Evolutionary conservation across 768 basidiomycete species (phyloP), one percentile per base, ranked within the genome.

Genomic region (Dendrothele bispora): DNA sequence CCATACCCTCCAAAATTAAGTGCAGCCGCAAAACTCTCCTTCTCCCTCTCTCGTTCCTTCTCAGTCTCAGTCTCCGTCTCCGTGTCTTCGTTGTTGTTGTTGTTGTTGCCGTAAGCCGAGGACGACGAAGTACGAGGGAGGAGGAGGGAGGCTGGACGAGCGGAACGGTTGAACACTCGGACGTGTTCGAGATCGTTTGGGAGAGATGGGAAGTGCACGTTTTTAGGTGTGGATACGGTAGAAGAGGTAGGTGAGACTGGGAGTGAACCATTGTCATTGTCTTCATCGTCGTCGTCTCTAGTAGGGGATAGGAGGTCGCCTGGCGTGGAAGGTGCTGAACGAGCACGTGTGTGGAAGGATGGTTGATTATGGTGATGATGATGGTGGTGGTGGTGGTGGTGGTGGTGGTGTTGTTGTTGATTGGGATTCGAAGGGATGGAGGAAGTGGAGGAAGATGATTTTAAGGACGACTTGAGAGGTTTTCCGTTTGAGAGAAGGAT

Each of bases 401-500:
- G 53, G 41, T 55, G 54, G 35, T 46, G 46, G 48, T 49, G 32
- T 24, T 54, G 27, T 60, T 47, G 38, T 54, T 53, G 20, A 53
- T 63, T 62, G 42, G 57, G 55, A 46, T 66, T 61, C 57, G 67
- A 69, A 35, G 70, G 63, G 43, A 80, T 77, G 55, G 68, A 70
- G 35, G 77, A 75, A 2, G 75, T 63, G 10, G 80, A 80, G 7
- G 71, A 70, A 27, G 77, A 78, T 5, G 67, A 68, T 63, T 95
- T 97, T 57, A 97, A 79, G 2, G 90, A 88, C 0, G 88, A 78
- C 60, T 91, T 91, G 66, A 97, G 84, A 3, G 91, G 88, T 60
- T 91, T 91, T 36, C 93, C 92, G 48, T 85, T 91, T 17, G 80
- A 70, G 27, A 84, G 77, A 20, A 83, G 62, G 44, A 84, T 72